Evolutionary conservation across 495 filamentous ascomycete species (phyloP), one percentile per base, ranked within the genome.

Genomic region (Penicillium goetzii): DNA sequence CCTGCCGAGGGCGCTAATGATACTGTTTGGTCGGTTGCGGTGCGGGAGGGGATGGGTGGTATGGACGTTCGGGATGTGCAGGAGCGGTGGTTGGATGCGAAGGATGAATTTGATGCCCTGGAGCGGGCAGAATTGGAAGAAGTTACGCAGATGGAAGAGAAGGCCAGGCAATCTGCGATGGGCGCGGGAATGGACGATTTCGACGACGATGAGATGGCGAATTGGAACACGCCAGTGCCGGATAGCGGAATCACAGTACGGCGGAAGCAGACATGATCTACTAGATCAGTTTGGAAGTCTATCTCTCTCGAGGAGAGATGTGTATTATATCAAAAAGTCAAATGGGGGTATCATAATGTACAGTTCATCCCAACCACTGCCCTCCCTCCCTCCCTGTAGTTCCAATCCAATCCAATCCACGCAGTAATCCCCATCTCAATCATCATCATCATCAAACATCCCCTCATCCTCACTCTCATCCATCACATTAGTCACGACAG

Each of bases 1-100:
- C 84, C 89, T 9, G 90, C 91, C 3, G 92, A 97, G 74, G 95
- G 93, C 0, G 89, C 93, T 53, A 97, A 97, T 68, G 95, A 99
- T 74, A 90, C 86, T 28, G 83, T 98, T 19, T 99, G 95, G 95
- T 90, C 95, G 71, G 85, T 97, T 49, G 92, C 95, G 1, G 93
- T 97, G 83, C 86, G 93, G 23, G 92, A 97, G 63, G 92, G 92
- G 30, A 79, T 88, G 60, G 87, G 89, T 17, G 81, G 85, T 61
- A 88, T 93, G 85, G 91, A 95, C 72, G 85, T 91, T 3, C 79
- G 85, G 51, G 95, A 99, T 76, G 86, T 97, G 65, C 93, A 99
- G 75, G 95, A 99, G 77, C 80, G 95, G 68, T 99, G 95, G 95
- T 71, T 99, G 11, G 93, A 97, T 76, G 79, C 87, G 34, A 93